These are phyloP conservation scores for Vachellia collinsii DNA, from an alignment of 306 rosid species.

Conservation along the genomic window DNA sequence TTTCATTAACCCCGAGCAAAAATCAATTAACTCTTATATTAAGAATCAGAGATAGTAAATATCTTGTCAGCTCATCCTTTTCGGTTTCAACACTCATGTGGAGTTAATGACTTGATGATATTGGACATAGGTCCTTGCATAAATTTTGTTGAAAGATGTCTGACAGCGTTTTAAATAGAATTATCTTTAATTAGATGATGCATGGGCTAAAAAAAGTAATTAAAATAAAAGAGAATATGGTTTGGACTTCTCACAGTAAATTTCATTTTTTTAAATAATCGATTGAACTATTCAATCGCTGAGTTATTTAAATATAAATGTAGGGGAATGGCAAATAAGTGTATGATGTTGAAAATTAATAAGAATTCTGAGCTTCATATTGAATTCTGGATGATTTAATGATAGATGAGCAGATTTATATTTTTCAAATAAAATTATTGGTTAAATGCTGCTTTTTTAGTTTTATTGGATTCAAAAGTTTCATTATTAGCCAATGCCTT, in stretches of 20 bases:
- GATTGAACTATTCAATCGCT: not conserved
- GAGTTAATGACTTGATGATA: no score
- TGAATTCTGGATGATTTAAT: not conserved
- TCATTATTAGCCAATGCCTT: not conserved
- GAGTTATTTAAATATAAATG: not conserved
- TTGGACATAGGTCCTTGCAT: no score
- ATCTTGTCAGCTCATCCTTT: no score
- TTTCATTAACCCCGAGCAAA: no score
- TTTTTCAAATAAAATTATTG: not conserved
- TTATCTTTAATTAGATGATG: no score
- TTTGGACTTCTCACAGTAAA: not conserved
- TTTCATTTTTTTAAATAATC: not conserved
- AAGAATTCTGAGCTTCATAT: not conserved
- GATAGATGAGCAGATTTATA: not conserved
- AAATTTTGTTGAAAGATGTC: no score
- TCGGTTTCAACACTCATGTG: no score
- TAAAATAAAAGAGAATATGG: not conserved
- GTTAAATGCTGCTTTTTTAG: not conserved
- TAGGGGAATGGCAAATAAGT: not conserved
- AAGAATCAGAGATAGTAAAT: no score
- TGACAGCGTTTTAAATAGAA: no score
- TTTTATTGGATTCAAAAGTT: not conserved
- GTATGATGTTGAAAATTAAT: not conserved
- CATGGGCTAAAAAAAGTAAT: no score
- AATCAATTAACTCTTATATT: no score